phyloP scores from a whole-genome alignment of 805 yeast species.

The Myxozyma kluyveri region DNA sequence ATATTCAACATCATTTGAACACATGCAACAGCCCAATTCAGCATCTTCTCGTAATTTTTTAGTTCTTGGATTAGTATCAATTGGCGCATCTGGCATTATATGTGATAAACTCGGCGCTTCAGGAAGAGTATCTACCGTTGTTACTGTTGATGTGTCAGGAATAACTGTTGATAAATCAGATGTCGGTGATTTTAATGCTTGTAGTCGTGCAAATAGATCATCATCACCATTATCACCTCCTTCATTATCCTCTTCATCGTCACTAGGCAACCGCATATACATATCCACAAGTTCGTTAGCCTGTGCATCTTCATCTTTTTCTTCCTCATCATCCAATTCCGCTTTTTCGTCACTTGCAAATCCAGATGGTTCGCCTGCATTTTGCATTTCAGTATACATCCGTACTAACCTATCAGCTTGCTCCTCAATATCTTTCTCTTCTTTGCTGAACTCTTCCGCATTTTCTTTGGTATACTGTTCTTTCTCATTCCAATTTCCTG shows the following conservation, averaged over 20 bases:
- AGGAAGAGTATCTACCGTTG: conserved; percentile 4
- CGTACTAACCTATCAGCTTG: conserved; percentile 21
- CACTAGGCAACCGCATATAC: conserved; percentile 21
- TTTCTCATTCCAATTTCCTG: background rate
- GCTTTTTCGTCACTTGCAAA: background rate
- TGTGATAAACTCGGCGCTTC: conserved; percentile 13
- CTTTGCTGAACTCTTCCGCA: conserved; percentile 3
- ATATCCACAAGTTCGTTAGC: conserved; percentile 24
- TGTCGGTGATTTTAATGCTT: conserved; percentile 13
- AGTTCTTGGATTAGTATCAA: conserved; percentile 3
- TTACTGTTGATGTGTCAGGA: background rate
- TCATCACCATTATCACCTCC: background rate
- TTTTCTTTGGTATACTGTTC: background rate
- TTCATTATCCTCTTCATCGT: background rate
- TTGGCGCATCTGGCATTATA: conserved; percentile 14
- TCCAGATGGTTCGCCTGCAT: conserved; percentile 2
- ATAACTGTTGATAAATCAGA: background rate
- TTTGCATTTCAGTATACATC: conserved; percentile 12
- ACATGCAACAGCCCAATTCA: conserved; percentile 29
- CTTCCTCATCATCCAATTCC: conserved; percentile 3
- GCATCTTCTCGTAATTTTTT: conserved; percentile 23
- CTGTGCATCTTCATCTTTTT: conserved; percentile 19
- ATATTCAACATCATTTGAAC: conserved; percentile 25
- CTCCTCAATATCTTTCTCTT: conserved; percentile 20
- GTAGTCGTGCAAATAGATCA: conserved; percentile 17